Base-by-base conservation (phyloP, 2,329 filamentous ascomycete species). In the Aspergillus novoparasiticus region DNA sequence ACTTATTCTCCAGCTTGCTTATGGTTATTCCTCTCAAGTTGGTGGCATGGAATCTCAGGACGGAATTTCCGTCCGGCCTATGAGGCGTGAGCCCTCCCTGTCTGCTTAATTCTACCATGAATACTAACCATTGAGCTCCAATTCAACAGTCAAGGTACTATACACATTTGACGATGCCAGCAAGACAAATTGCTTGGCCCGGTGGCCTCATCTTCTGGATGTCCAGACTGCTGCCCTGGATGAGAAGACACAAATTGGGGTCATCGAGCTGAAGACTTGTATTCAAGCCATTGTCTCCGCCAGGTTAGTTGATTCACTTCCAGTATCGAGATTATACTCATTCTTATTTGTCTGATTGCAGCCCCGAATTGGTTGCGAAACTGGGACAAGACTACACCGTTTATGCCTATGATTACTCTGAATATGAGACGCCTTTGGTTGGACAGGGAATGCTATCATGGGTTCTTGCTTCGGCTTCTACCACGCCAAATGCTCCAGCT, bases 321-420 rank as follows among this genome's bases (percentile, higher is more conserved):
- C 50, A 12, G 6, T 6, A 11, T 43, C 8, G 48, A 21, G 23
- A 6, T 11, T 28, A 8, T 55, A 19, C 21, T 48, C 12, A 41
- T 58, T 26, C 2, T 28, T 48, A 43, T 62, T 65, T 61, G 51
- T 56, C 36, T 28, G 45, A 43, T 57, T 61, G 53, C 63, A 98
- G 95, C 75, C 95, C 95, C 43, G 95, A 99, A 80, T 85, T 99
- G 53, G 82, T 93, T 54, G 87, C 87, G 74, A 83, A 90, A 82
- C 75, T 90, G 64, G 84, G 90, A 80, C 81, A 87, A 78, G 94
- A 99, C 80, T 99, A 95, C 80, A 95, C 93, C n/a, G 89, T 99
- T 61, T 99, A 99, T 79, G 93, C 94, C 34, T 92, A 93, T 81
- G 95, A 99, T 78, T 98, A 94, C 78, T 97, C 95, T 14, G 95